Conservation (phyloP, 2,329 filamentous ascomycete genomes). For the Akanthomyces muscarius region DNA sequence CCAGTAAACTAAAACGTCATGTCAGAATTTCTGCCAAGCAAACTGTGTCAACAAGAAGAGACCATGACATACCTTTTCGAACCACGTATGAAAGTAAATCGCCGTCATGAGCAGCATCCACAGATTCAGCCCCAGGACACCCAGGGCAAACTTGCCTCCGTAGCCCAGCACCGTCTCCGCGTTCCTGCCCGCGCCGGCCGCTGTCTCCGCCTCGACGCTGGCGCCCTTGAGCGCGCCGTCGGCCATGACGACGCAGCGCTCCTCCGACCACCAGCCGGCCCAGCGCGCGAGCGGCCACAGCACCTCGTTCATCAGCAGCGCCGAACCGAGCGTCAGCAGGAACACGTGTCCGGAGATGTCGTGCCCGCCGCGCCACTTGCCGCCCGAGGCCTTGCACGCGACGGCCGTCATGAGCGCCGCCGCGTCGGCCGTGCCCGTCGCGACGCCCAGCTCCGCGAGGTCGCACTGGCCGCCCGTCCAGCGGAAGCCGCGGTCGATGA, state of each 20-base stretch:
- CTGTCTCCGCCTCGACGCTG: slow-evolving; percentile 40
- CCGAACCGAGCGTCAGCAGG: slow-evolving; percentile 78
- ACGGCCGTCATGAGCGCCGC: slow-evolving; percentile 62
- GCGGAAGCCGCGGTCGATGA: slow-evolving; percentile 88
- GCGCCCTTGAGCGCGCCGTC: slow-evolving; percentile 64
- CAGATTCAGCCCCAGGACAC: slow-evolving; percentile 66
- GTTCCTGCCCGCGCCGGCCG: slow-evolving; percentile 24
- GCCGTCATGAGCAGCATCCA: slow-evolving; percentile 99
- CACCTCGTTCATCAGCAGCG: slow-evolving; percentile 78
- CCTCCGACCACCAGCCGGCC: slow-evolving; percentile 46
- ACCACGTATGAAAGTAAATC: slow-evolving; percentile 97
- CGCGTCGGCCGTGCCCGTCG: slow-evolving; percentile 43
- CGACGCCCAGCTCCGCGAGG: slow-evolving; percentile 45
- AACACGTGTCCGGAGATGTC: slow-evolving; percentile 97
- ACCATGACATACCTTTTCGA: slow-evolving; percentile 73
- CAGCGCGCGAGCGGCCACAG: slow-evolving; percentile 52
- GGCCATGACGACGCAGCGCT: slow-evolving; percentile 59
- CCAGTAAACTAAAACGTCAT: slow-evolving; percentile 45
- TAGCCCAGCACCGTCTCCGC: slow-evolving; percentile 37
- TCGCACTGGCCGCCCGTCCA: slow-evolving; percentile 84
- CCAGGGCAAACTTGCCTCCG: slow-evolving; percentile 53
- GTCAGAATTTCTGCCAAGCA: slow-evolving; percentile 22
- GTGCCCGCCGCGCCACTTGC: slow-evolving; percentile 86
- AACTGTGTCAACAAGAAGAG: neutral
- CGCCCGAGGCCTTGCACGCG: slow-evolving; percentile 78